These are phyloP conservation scores for Leccinum boreale DNA, from an alignment of 768 basidiomycete genomes.

Conservation along the genomic window DNA sequence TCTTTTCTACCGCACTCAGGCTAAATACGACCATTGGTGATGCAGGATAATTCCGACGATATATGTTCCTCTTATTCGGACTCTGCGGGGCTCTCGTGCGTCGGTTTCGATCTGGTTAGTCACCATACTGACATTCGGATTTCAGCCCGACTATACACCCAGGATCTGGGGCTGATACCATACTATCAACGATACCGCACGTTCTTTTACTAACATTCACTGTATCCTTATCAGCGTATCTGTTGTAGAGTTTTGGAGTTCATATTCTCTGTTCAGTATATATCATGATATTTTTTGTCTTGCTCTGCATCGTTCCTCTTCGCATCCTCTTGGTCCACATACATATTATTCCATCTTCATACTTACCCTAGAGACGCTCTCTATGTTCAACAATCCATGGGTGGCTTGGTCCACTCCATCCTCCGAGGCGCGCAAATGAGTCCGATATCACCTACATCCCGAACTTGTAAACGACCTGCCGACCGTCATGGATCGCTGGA, in stretches of 20 bases:
- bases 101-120: neutral
- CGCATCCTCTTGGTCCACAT: conserved; percentile 1
- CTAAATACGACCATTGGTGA: conserved; percentile 6
- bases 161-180: conserved; percentile 17
- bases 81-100: conserved; percentile 60
- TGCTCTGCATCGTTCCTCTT: neutral
- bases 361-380: neutral
- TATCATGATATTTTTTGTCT: neutral
- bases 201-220: conserved; percentile 17
- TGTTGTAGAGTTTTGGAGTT: conserved; percentile 16
- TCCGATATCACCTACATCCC: neutral
- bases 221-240: conserved; percentile 14
- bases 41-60: conserved; percentile 41
- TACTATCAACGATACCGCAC: conserved; percentile 12
- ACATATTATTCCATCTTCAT: neutral
- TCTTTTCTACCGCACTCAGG: neutral
- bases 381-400: neutral
- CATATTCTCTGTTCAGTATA: neutral
- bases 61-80: conserved; percentile 75
- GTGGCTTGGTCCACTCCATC: neutral
- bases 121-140: conserved; percentile 4
- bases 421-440: neutral
- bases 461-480: neutral
- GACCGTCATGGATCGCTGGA: neutral
- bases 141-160: conserved; percentile 32